Evolutionary conservation across 163 green algal species (phyloP).

Genomic region (Scenedesmus sp.): DNA sequence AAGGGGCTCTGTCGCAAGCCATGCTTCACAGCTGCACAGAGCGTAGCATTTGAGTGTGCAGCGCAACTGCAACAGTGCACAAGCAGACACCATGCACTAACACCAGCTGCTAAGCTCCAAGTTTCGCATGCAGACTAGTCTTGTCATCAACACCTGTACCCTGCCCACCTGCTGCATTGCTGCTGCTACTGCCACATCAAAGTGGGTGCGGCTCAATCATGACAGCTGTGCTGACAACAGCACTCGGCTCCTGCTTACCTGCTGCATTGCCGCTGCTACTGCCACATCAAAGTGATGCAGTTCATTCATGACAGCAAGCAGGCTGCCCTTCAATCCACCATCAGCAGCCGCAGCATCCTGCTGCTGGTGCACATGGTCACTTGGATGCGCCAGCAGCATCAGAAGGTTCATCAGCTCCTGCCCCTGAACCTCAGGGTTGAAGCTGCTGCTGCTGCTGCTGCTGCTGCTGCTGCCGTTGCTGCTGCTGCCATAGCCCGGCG

Average conservation of each 20-base stretch:
- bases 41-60: no score
- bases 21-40: no score
- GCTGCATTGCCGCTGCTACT: conserved; percentile 54
- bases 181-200: no score
- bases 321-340: neutral
- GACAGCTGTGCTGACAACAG: no score
- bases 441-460: conserved; percentile 27
- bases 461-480: neutral
- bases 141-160: no score
- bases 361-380: conserved; percentile 48
- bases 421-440: conserved; percentile 50
- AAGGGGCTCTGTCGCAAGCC: no score
- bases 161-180: neutral
- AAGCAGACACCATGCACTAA: no score
- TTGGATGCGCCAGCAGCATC: conserved; percentile 49
- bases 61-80: no score
- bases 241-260: conserved; percentile 21
- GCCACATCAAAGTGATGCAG: conserved; percentile 55
- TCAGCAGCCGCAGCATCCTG: neutral
- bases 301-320: conserved; percentile 53
- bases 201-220: no score
- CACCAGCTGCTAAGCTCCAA: no score
- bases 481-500: neutral
- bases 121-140: no score
- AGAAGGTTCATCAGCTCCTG: conserved; percentile 65